phyloP scores from a whole-genome alignment of 1,284 basidiomycete species.

The Pisolithus thermaeus region DNA sequence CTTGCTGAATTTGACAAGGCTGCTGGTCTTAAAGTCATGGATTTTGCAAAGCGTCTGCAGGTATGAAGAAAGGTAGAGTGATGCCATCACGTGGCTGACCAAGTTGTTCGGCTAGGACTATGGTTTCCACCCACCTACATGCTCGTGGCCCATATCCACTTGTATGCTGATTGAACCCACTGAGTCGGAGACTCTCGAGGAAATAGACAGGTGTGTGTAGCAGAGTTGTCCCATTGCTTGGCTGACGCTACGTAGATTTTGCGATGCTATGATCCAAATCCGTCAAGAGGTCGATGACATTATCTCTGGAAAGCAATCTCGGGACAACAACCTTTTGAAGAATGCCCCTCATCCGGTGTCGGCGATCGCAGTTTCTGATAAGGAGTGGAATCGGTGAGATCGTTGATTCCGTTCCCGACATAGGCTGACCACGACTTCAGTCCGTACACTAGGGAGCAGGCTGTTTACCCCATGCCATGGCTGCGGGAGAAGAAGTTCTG shows the following conservation, averaged over 20 bases:
- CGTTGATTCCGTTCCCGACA: background rate
- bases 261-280: slow-evolving; percentile 96
- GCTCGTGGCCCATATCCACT: slow-evolving; percentile 91
- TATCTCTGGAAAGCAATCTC: slow-evolving; percentile 77
- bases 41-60: slow-evolving; percentile 94
- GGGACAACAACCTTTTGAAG: slow-evolving; percentile 86
- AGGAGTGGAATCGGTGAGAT: slow-evolving; percentile 79
- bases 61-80: slow-evolving; percentile 31
- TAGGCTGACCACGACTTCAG: slow-evolving; percentile 30
- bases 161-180: slow-evolving; percentile 96
- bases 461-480: slow-evolving; percentile 79
- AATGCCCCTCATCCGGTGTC: slow-evolving; percentile 91
- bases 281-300: slow-evolving; percentile 89
- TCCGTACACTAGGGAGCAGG: slow-evolving; percentile 81
- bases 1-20: slow-evolving; percentile 90
- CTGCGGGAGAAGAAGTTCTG: slow-evolving; percentile 88
- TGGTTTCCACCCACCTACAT: slow-evolving; percentile 88
- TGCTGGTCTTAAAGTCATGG: slow-evolving; percentile 86
- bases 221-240: background rate
- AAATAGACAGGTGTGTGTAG: slow-evolving; percentile 67
- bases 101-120: slow-evolving; percentile 51
- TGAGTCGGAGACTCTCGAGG: slow-evolving; percentile 87
- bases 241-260: slow-evolving; percentile 54
- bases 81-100: slow-evolving; percentile 3
- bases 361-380: slow-evolving; percentile 61